Evolutionary conservation across 1,284 basidiomycete species (phyloP), one percentile per base, ranked within the genome.

Genomic region (Pseudomicrostroma phylloplanum): DNA sequence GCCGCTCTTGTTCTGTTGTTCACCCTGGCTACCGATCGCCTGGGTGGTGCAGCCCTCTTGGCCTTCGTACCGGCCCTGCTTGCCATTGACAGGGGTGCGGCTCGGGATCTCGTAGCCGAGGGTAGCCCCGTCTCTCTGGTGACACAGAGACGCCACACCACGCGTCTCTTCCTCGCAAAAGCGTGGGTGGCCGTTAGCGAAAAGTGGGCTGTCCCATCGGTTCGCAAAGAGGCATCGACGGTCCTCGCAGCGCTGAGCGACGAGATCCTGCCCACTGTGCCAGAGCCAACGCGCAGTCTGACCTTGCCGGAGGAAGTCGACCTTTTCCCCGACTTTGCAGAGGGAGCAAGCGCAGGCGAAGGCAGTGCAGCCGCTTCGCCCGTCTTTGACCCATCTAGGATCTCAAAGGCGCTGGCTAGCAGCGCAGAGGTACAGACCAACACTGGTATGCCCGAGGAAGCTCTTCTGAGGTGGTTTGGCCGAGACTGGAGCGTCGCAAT

Each of bases 11-110:
- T 88, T n/a, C 82, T 84, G 46, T 83, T 93, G 54, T 83, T 96
- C 36, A 83, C 82, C 17, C 84, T 85, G 2, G 81, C 90, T 15
- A 87, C 91, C 56, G 82, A 86, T 58, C 83, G 87, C 48, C 78
- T 88, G 17, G 90, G 92, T 0, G 81, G 88, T 30, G 85, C 88
- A 25, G 88, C 88, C 0, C 74, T 94, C 42, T 79, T 92, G 21
- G 86, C 88, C 0, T 87, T 89, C 36, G 82, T 91, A 40, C 92
- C 93, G 1, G 92, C 94, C 88, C 80, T 97, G 43, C 77, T 91
- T 39, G 86, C 89, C 0, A 80, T 96, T 46, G 87, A 91, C 68
- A 79, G 76, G 6, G 85, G 85, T 42, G 83, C 51, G 23, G 51
- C 51, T 15, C n/a, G 13, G 4, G 13, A 25, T 15, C 51, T 54